Conservation (phyloP, 768 basidiomycete genomes). For the Russula lepida region DNA sequence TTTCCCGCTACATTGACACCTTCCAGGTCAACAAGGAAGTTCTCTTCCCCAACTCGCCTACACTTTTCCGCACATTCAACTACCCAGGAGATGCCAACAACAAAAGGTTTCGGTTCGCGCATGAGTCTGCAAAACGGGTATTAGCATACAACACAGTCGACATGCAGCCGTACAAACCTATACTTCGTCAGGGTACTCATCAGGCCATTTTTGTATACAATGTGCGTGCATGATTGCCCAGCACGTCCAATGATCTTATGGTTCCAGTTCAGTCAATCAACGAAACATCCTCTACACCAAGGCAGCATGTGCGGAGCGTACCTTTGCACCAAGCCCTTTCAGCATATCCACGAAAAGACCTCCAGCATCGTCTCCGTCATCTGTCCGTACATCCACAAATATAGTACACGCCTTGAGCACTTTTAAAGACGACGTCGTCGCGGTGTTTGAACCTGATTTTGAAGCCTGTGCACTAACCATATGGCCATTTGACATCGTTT, state of each 20-base stretch:
- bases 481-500: slow-evolving; percentile 26
- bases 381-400: slow-evolving; percentile 74
- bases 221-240: slow-evolving; percentile 69
- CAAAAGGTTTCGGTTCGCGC: slow-evolving; percentile 57
- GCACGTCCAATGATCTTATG: slow-evolving; percentile 53
- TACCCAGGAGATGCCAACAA: slow-evolving; percentile 86
- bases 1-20: slow-evolving; percentile 47
- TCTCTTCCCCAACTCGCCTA: slow-evolving; percentile 52
- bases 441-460: slow-evolving; percentile 24
- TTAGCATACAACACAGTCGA: background rate
- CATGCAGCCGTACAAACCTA: slow-evolving; percentile 37
- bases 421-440: slow-evolving; percentile 31
- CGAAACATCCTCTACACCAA: background rate
- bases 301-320: slow-evolving; percentile 29
- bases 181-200: slow-evolving; percentile 67
- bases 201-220: slow-evolving; percentile 78
- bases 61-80: slow-evolving; percentile 75
- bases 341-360: slow-evolving; percentile 80
- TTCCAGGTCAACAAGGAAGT: slow-evolving; percentile 57
- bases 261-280: background rate
- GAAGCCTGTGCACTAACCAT: slow-evolving; percentile 23
- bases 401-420: slow-evolving; percentile 67
- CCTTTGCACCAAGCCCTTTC: slow-evolving; percentile 70
- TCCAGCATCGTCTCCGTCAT: slow-evolving; percentile 73
- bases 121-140: slow-evolving; percentile 37